These are phyloP conservation scores for Larix sibirica DNA, from an alignment of 83 land plant species.

Conservation along the genomic window DNA sequence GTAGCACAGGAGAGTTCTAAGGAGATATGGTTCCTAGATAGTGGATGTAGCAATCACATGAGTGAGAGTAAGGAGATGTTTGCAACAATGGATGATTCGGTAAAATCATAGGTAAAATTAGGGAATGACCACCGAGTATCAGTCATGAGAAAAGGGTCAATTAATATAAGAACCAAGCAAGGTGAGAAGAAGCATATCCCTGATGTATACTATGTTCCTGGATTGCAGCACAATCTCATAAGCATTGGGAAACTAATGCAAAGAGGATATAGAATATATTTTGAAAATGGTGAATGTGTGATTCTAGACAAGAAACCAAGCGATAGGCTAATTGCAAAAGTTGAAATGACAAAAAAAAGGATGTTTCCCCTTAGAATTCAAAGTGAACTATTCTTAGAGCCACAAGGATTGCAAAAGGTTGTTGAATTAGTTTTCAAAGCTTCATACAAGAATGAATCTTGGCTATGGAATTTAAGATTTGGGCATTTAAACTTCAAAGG, in stretches of 20 bases:
- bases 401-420: too few relatives aligned
- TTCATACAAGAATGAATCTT: background rate
- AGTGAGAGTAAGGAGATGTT: background rate
- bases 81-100: conserved; percentile 10
- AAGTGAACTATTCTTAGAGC: background rate
- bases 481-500: conserved; percentile 19
- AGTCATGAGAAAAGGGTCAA: conserved; percentile 6
- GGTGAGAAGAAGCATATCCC: too few relatives aligned
- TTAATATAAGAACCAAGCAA: background rate
- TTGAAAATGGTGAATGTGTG: background rate
- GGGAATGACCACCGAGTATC: conserved; percentile 20
- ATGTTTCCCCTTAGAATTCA: conserved; percentile 14
- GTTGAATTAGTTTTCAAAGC: background rate
- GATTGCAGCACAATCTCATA: background rate
- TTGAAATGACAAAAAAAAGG: conserved; percentile 16
- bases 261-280: conserved; percentile 12
- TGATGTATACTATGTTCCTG: too few relatives aligned
- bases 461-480: conserved; percentile 24
- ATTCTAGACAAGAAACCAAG: conserved; percentile 12
- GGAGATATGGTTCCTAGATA: conserved; percentile 19
- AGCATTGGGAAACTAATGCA: background rate
- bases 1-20: background rate
- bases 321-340: conserved; percentile 8
- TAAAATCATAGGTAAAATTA: conserved; percentile 10
- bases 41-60: conserved; percentile 30